phyloP scores from a whole-genome alignment of 1,139 yeast genomes.

The Blastobotrys arbuscula region DNA sequence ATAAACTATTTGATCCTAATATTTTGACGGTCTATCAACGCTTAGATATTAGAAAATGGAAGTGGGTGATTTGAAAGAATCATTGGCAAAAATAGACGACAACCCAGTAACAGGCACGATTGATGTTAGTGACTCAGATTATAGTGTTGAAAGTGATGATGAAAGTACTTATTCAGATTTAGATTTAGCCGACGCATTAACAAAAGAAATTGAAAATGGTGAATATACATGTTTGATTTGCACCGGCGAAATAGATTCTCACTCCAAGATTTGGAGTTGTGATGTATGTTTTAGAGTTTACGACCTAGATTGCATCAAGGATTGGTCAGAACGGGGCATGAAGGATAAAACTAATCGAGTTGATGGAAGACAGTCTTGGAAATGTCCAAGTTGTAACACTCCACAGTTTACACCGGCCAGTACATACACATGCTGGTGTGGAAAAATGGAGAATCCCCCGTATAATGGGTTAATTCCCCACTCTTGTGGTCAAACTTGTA shows the following conservation, averaged over 20 bases:
- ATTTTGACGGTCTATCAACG: too few species aligned
- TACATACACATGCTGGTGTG: constrained; percentile 86
- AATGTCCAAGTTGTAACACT: constrained; percentile 81
- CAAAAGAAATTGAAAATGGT: constrained; percentile 57
- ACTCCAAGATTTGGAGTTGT: constrained; percentile 71
- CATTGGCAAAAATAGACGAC: neutral
- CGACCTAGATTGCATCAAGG: constrained; percentile 71
- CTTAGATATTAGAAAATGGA: neutral
- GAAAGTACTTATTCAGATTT: constrained; percentile 14
- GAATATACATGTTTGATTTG: constrained; percentile 76
- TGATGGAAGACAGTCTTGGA: constrained; percentile 50
- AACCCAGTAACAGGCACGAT: neutral
- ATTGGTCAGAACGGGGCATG: constrained; percentile 72
- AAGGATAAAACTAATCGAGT: constrained; percentile 16
- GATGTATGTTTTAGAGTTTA: constrained; percentile 67
- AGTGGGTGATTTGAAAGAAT: neutral
- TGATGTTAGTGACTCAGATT: neutral
- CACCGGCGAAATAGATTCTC: constrained; percentile 70
- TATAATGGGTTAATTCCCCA: constrained; percentile 64
- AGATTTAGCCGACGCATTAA: constrained; percentile 33
- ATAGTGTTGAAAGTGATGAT: neutral
- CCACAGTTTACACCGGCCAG: constrained; percentile 50
- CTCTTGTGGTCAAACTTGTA: constrained; percentile 85
- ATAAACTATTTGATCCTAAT: too few species aligned
- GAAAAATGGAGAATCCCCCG: constrained; percentile 63